A percentile compares a stretch with the other conserved stretches of the same genome.
Conservation (phyloP, 139 green algal species). For the Chlamydomonas urium region DNA sequence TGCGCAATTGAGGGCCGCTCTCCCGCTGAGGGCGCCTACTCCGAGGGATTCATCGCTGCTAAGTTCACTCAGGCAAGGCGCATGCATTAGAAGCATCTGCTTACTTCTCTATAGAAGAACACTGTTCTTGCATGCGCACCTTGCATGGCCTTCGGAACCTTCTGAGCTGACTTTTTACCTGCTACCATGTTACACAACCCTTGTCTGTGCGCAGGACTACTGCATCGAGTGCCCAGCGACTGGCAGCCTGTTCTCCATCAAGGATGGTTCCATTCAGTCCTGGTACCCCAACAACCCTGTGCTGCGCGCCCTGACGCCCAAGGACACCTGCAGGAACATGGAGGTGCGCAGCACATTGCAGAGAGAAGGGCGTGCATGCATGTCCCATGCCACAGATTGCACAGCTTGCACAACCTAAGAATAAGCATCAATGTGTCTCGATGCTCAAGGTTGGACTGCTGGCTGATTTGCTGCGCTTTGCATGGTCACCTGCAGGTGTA, state of each 20-base stretch:
- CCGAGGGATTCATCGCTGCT: slow-evolving; percentile 87
- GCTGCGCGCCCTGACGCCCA: slow-evolving; percentile 75
- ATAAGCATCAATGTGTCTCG: too few species aligned
- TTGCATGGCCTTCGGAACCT: too few species aligned
- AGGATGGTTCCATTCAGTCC: slow-evolving; percentile 80
- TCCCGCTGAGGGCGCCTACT: slow-evolving; percentile 94
- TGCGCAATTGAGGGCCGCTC: slow-evolving; percentile 87
- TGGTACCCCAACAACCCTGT: slow-evolving; percentile 95
- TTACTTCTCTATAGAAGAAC: too few species aligned
- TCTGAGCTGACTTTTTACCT: too few species aligned
- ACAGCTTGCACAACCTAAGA: too few species aligned
- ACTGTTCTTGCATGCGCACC: too few species aligned
- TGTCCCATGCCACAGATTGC: too few species aligned
- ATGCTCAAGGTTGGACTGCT: background rate
- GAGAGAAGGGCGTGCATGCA: too few species aligned
- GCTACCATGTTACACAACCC: too few species aligned
- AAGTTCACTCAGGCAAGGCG: slow-evolving; percentile 86
- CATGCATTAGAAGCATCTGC: too few species aligned
- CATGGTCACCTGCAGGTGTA: slow-evolving; percentile 71
- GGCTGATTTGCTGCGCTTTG: background rate
- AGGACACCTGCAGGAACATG: slow-evolving; percentile 52
- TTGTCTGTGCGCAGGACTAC: too few species aligned
- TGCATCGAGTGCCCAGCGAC: slow-evolving; percentile 92
- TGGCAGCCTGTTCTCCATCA: slow-evolving; percentile 81
- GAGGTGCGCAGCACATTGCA: too few species aligned